Conservation (phyloP, 148 eudicot genomes). For the Vaccinium corymbosum region DNA sequence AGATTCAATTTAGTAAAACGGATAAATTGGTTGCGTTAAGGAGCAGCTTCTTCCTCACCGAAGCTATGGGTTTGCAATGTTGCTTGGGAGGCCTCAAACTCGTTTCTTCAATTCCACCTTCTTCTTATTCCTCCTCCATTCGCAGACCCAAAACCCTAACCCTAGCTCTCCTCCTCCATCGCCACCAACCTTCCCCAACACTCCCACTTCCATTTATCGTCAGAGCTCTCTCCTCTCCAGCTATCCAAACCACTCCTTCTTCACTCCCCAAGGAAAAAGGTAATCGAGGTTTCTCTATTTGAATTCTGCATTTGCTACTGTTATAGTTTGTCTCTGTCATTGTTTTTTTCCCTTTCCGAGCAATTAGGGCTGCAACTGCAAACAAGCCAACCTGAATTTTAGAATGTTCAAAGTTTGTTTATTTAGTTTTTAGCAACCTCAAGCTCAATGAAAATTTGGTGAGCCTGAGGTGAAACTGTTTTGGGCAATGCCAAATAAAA, state of each 20-base stretch:
- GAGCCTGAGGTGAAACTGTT: no score
- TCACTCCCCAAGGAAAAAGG: slow-evolving; percentile 34
- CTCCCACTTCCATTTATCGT: slow-evolving; percentile 28
- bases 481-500: no score
- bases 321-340: no score
- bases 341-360: no score
- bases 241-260: slow-evolving; percentile 24
- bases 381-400: no score
- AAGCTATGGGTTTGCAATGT: slow-evolving; percentile 25
- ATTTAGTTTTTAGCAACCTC: no score
- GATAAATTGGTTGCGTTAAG: no score
- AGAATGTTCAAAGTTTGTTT: no score
- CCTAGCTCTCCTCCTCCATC: slow-evolving; percentile 13
- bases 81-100: slow-evolving; percentile 39
- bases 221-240: slow-evolving; percentile 39
- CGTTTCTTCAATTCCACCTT: slow-evolving; percentile 27
- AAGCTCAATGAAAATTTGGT: no score
- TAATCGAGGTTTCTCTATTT: background rate
- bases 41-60: background rate
- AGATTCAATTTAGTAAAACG: no score
- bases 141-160: slow-evolving; percentile 26
- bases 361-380: no score
- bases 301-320: background rate
- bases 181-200: slow-evolving; percentile 3
- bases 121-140: slow-evolving; percentile 21